Evolutionary conservation across 176 grass and related monocot species (phyloP).

Genomic region (Avena eriantha): DNA sequence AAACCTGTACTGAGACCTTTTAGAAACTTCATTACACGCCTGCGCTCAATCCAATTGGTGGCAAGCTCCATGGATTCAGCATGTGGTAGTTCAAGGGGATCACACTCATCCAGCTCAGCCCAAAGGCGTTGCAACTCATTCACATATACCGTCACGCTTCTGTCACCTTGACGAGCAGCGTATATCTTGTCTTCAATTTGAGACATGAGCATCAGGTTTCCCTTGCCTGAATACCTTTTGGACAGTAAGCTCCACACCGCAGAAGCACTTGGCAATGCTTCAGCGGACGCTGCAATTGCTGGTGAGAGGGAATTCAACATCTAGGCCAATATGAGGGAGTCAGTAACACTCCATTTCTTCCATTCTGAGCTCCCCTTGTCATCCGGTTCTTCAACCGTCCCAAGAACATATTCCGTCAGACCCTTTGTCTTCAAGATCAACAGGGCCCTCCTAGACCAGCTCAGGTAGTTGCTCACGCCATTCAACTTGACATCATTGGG

Average conservation of each 20-base stretch:
- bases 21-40: not conserved
- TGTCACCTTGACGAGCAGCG: not conserved
- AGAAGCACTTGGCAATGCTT: not conserved
- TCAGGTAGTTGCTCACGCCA: not conserved
- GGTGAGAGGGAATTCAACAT: not conserved
- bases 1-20: not conserved
- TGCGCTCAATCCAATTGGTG: not conserved
- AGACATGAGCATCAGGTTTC: not conserved
- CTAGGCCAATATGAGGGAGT: not conserved
- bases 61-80: not conserved
- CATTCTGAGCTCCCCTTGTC: not conserved
- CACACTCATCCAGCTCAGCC: not conserved
- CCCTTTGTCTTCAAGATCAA: not conserved
- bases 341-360: not conserved
- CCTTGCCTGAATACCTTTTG: not conserved
- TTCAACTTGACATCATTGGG: not conserved
- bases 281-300: not conserved
- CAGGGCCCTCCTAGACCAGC: not conserved
- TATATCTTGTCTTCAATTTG: constrained; percentile 12
- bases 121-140: not conserved
- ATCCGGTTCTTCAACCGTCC: not conserved
- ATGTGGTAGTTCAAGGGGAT: not conserved
- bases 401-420: not conserved
- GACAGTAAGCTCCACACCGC: not conserved
- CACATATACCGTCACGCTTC: not conserved